Evolutionary conservation across 2,329 filamentous ascomycete species (phyloP).

Genomic region (Epichloe scottii): DNA sequence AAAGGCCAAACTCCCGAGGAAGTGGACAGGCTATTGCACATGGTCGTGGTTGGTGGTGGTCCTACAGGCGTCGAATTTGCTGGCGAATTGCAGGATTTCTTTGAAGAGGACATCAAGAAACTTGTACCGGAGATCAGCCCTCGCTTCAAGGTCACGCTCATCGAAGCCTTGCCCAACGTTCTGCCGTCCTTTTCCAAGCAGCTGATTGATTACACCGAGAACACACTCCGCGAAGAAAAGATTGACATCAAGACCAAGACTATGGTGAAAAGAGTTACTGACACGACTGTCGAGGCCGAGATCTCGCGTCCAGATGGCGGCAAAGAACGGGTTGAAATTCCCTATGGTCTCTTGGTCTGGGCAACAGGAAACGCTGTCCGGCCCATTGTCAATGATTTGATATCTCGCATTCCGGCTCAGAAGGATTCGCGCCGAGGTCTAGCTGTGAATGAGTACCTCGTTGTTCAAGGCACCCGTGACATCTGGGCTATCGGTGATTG

Average conservation of each 20-base stretch:
- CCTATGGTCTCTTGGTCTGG: slow-evolving; percentile 95
- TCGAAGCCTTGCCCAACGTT: slow-evolving; percentile 92
- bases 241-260: slow-evolving; percentile 98
- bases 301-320: slow-evolving; percentile 67
- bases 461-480: slow-evolving; percentile 92
- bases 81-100: slow-evolving; percentile 96
- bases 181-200: slow-evolving; percentile 98
- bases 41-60: slow-evolving; percentile 90
- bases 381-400: slow-evolving; percentile 79
- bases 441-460: slow-evolving; percentile 95
- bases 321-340: slow-evolving; percentile 70
- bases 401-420: slow-evolving; percentile 83
- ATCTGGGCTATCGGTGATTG: slow-evolving; percentile 98
- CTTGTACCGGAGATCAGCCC: slow-evolving; percentile 91
- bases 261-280: slow-evolving; percentile 94
- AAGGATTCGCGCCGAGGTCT: slow-evolving; percentile 90
- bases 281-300: slow-evolving; percentile 87
- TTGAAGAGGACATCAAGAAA: slow-evolving; percentile 95
- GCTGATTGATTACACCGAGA: slow-evolving; percentile 97
- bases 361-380: slow-evolving; percentile 93
- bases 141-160: slow-evolving; percentile 93
- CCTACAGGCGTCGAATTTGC: slow-evolving; percentile 97
- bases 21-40: slow-evolving; percentile 87
- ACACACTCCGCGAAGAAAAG: slow-evolving; percentile 96
- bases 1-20: slow-evolving; percentile 87